Evolutionary conservation across 2,329 filamentous ascomycete species (phyloP), one percentile per base, ranked within the genome.

Genomic region (Trichoderma sp.): DNA sequence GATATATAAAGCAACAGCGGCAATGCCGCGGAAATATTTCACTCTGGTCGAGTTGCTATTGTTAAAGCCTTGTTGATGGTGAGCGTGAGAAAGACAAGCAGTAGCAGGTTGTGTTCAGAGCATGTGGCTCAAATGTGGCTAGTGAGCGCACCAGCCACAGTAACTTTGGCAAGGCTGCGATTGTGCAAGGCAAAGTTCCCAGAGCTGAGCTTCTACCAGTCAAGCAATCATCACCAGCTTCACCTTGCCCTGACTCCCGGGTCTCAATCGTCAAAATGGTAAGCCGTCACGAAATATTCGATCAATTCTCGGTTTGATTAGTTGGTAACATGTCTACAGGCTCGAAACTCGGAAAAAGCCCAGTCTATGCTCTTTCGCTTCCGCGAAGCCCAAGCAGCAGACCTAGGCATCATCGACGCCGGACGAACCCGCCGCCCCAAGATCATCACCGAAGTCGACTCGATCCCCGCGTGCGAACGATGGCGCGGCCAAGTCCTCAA

Each of bases 341-440:
- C 94, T 75, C 94, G 94, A 75, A 97, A 98, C 79, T 94, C 92
- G 52, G 94, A 98, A 85, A 99, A 98, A 79, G 94, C 95, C 74
- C 95, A 99, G 83, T 97, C 93, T 55, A 99, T 99, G 94, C 94
- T 99, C 78, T 99, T 97, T 83, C 94, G 95, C 84, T 99, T 99
- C 84, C 92, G 95, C 78, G 95, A 96, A 75, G 91, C 94, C 72
- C 95, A 98, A 86, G 94, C 94, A 70, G 92, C 93, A 69, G 93
- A 97, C 80, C 86, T 97, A 55, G 94, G 94, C 74, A 97, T 98
- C 78, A 91, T 99, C 79, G 94, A 98, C 82, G 90, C 90, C 30
- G 91, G 92, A 66, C 91, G 93, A 68, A 90, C 92, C 9, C 91
- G 93, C 12, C 92, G 95, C 2, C 95, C 95, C 60, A 96, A 94